A percentile compares a stretch with the other conserved stretches of the same genome.
Conservation (phyloP, 2,329 filamentous ascomycete genomes). For the Trichoderma atrobrunneum region DNA sequence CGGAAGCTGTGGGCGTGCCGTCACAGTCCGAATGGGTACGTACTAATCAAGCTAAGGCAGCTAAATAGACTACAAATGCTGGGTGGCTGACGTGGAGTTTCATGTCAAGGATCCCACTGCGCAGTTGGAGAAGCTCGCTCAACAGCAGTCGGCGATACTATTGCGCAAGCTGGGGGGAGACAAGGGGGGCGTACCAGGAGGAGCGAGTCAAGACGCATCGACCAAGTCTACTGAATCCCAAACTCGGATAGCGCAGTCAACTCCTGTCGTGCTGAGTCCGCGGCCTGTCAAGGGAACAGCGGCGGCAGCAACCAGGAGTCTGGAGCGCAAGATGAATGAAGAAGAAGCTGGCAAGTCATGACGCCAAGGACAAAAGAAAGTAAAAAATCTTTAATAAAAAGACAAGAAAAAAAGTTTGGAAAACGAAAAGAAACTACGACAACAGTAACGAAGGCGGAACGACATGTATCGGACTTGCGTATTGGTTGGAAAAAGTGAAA, state of each 20-base stretch:
- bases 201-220: constrained; percentile 44
- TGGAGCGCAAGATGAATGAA: constrained; percentile 31
- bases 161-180: constrained; percentile 49
- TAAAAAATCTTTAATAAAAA: neutral
- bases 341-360: constrained; percentile 2
- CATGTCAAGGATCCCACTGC: constrained; percentile 63
- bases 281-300: constrained; percentile 42
- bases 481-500: neutral
- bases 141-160: constrained; percentile 62
- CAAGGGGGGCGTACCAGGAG: constrained; percentile 27
- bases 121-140: constrained; percentile 67
- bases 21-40: constrained; percentile 92
- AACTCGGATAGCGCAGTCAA: constrained; percentile 29
- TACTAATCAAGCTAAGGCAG: constrained; percentile 54
- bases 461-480: neutral
- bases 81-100: constrained; percentile 51
- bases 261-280: constrained; percentile 37
- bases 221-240: constrained; percentile 37
- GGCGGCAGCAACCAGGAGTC: constrained; percentile 30
- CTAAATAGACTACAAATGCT: constrained; percentile 52
- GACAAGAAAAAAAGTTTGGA: neutral
- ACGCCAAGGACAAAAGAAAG: neutral
- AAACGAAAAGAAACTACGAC: constrained; percentile 4
- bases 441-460: constrained; percentile 10
- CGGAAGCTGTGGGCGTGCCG: constrained; percentile 78